Evolutionary conservation across 1,284 basidiomycete species (phyloP).

Genomic region (Lentinus polychrous): DNA sequence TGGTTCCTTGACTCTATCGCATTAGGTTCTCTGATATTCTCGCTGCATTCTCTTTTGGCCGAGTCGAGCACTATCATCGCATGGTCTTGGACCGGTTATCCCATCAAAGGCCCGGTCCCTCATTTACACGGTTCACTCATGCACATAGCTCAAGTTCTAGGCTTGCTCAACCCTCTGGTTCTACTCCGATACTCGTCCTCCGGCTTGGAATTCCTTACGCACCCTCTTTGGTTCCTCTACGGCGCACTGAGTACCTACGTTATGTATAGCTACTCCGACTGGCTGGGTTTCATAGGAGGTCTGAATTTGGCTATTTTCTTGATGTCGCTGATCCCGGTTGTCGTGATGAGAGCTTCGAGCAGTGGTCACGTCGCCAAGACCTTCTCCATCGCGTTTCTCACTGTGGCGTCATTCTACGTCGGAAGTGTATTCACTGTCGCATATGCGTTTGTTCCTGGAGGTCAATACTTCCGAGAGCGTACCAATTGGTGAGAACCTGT

Average conservation of each 20-base stretch:
- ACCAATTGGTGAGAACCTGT: slow-evolving; percentile 55
- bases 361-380: slow-evolving; percentile 36
- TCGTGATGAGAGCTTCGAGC: slow-evolving; percentile 40
- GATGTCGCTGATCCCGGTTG: slow-evolving; percentile 54
- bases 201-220: slow-evolving; percentile 23
- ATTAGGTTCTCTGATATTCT: slow-evolving; percentile 71
- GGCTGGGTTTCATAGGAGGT: slow-evolving; percentile 73
- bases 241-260: slow-evolving; percentile 47
- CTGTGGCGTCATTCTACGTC: slow-evolving; percentile 61
- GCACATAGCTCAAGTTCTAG: slow-evolving; percentile 57
- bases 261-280: slow-evolving; percentile 60
- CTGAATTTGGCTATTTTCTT: slow-evolving; percentile 63
- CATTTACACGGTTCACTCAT: slow-evolving; percentile 70
- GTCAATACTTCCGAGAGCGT: slow-evolving; percentile 72
- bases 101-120: slow-evolving; percentile 68
- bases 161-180: slow-evolving; percentile 41
- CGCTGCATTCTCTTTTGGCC: slow-evolving; percentile 71
- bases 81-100: slow-evolving; percentile 91
- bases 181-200: slow-evolving; percentile 19
- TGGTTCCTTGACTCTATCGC: slow-evolving; percentile 53
- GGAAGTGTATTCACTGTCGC: slow-evolving; percentile 77
- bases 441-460: slow-evolving; percentile 91
- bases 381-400: slow-evolving; percentile 52
- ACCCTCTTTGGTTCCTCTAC: slow-evolving; percentile 45
- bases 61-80: slow-evolving; percentile 83